A percentile compares a stretch with the other conserved stretches of the same genome.
phyloP scores from a whole-genome alignment of 2,329 filamentous ascomycete species.

The Exophiala aquamarina region DNA sequence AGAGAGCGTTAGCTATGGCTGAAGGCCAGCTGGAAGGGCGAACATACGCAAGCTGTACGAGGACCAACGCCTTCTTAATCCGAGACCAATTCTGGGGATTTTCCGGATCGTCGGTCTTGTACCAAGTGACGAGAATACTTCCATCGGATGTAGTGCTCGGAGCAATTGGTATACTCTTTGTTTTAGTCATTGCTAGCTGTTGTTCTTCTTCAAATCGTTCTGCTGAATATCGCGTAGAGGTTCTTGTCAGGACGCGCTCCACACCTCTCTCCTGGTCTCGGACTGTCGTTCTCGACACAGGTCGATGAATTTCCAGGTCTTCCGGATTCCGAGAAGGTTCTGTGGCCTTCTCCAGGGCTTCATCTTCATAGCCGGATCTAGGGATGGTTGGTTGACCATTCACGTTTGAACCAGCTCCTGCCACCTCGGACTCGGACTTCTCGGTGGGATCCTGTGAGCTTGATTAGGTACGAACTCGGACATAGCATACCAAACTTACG shows the following conservation, averaged over 20 bases:
- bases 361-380: background rate
- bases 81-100: conserved; percentile 31
- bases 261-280: background rate
- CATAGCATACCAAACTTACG: too few relatives aligned
- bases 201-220: conserved; percentile 36
- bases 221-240: conserved; percentile 3
- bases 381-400: too few relatives aligned
- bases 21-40: background rate
- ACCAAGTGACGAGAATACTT: conserved; percentile 24
- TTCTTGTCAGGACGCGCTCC: background rate
- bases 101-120: conserved; percentile 27
- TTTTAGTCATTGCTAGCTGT: conserved; percentile 27
- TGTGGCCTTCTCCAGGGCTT: background rate
- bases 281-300: background rate
- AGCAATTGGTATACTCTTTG: conserved; percentile 31
- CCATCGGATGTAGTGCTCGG: conserved; percentile 35
- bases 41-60: conserved; percentile 23
- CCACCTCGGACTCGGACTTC: too few relatives aligned
- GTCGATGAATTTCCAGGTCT: background rate
- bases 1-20: background rate
- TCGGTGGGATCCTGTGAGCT: too few relatives aligned
- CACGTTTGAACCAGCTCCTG: too few relatives aligned
- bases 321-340: background rate
- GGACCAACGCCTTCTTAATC: conserved; percentile 22
- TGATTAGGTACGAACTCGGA: too few relatives aligned